Conservation (phyloP, 163 green algal species). For the Scenedesmus sp. region DNA sequence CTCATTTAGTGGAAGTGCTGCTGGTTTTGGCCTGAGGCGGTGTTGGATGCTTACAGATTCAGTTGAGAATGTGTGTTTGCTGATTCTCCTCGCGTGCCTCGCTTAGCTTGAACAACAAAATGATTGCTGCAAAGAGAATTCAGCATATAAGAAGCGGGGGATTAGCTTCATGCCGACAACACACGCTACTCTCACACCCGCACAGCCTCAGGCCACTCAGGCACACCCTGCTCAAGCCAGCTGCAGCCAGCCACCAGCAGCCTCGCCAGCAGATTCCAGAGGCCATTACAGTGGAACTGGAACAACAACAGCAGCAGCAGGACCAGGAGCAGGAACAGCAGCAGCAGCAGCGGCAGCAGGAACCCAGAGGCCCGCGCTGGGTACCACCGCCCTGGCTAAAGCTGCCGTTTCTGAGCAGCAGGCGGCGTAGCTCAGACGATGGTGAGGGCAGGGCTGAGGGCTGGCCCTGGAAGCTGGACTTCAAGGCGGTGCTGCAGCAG, state of each 20-base stretch:
- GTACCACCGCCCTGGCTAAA: neutral
- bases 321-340: conserved; percentile 18
- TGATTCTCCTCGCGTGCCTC: neutral
- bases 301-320: conserved; percentile 35
- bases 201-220: neutral
- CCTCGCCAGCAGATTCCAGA: neutral
- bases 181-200: neutral
- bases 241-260: neutral
- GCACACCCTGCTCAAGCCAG: conserved; percentile 6
- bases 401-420: conserved; percentile 19
- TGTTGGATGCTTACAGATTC: neutral
- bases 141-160: neutral
- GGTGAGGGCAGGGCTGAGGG: conserved; percentile 15
- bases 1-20: neutral
- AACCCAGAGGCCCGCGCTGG: neutral
- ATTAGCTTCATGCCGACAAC: neutral
- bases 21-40: neutral
- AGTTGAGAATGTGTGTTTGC: neutral
- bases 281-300: neutral
- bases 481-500: conserved; percentile 21
- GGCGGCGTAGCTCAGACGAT: neutral
- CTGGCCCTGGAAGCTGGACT: conserved; percentile 15
- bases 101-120: neutral
- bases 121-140: neutral
- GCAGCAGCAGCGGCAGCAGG: conserved; percentile 9